Conservation (phyloP, 495 filamentous ascomycete species). For the Corynascus novoguineensis region DNA sequence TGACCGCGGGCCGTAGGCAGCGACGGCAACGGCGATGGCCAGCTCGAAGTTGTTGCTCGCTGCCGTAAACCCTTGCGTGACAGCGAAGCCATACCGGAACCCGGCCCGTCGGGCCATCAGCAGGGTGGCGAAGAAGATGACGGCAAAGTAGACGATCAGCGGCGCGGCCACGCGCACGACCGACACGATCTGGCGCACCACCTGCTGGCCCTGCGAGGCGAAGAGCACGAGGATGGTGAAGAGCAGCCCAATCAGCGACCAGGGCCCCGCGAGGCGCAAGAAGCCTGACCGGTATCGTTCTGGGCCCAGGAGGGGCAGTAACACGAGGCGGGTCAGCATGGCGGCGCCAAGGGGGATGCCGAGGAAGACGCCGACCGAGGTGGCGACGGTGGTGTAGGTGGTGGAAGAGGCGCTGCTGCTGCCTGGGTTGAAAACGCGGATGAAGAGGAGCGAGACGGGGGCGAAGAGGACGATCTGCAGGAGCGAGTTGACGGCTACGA, state of each 20-base stretch:
- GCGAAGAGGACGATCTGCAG: slow-evolving; percentile 85
- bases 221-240: slow-evolving; percentile 86
- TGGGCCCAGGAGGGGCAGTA: slow-evolving; percentile 50
- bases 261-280: slow-evolving; percentile 62
- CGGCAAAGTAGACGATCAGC: slow-evolving; percentile 69
- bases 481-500: slow-evolving; percentile 82
- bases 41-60: slow-evolving; percentile 96
- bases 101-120: slow-evolving; percentile 52
- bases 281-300: slow-evolving; percentile 65
- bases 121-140: slow-evolving; percentile 69
- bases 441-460: slow-evolving; percentile 72
- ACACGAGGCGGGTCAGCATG: slow-evolving; percentile 61
- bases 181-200: slow-evolving; percentile 78
- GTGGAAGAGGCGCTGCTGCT: slow-evolving; percentile 34
- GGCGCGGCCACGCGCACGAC: slow-evolving; percentile 77
- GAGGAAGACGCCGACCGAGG: slow-evolving; percentile 75
- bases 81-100: slow-evolving; percentile 65
- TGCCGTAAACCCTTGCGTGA: slow-evolving; percentile 87
- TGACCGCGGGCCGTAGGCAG: slow-evolving; percentile 71
- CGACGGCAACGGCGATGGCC: slow-evolving; percentile 86
- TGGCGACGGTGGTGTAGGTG: slow-evolving; percentile 67
- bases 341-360: slow-evolving; percentile 81
- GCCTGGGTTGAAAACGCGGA: slow-evolving; percentile 58
- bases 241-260: slow-evolving; percentile 75
- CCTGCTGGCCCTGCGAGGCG: slow-evolving; percentile 70